A percentile compares a stretch with the other conserved stretches of the same genome.
phyloP scores from a whole-genome alignment of 169 alveolate species.

The Plasmodium gonderi region DNA sequence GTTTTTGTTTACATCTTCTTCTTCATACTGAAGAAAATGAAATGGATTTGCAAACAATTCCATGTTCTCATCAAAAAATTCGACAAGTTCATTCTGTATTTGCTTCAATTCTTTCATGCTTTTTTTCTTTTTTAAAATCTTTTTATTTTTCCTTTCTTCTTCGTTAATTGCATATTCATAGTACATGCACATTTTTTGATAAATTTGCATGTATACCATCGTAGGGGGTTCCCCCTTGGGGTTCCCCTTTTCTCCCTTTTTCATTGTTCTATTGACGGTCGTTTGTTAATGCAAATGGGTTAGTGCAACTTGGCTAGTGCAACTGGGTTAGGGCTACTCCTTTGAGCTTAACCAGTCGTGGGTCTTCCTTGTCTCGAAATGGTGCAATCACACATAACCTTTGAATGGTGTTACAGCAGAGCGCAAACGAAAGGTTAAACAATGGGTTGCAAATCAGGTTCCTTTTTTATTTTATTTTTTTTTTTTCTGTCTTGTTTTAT shows the following conservation, averaged over 20 bases:
- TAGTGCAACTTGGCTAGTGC: too few species aligned
- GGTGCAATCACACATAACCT: too few species aligned
- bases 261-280: too few species aligned
- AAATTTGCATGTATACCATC: constrained; percentile 30
- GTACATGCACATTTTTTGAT: constrained; percentile 29
- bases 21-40: constrained; percentile 58
- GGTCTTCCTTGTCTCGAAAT: too few species aligned
- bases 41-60: constrained; percentile 46
- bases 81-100: constrained; percentile 37
- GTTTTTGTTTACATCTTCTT: constrained; percentile 60
- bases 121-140: constrained; percentile 10
- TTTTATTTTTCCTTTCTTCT: constrained; percentile 63
- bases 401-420: too few species aligned
- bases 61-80: constrained; percentile 11
- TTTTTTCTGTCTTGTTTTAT: too few species aligned
- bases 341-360: too few species aligned
- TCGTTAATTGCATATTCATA: constrained; percentile 65
- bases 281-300: too few species aligned
- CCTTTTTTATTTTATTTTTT: too few species aligned
- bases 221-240: constrained; percentile 18
- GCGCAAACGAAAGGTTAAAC: too few species aligned
- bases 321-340: too few species aligned
- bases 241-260: background rate
- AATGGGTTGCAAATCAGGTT: too few species aligned
- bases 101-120: constrained; percentile 1